These are phyloP conservation scores for Tanacetum coccineum DNA, from an alignment of 129 eudicot genomes.

Conservation along the genomic window DNA sequence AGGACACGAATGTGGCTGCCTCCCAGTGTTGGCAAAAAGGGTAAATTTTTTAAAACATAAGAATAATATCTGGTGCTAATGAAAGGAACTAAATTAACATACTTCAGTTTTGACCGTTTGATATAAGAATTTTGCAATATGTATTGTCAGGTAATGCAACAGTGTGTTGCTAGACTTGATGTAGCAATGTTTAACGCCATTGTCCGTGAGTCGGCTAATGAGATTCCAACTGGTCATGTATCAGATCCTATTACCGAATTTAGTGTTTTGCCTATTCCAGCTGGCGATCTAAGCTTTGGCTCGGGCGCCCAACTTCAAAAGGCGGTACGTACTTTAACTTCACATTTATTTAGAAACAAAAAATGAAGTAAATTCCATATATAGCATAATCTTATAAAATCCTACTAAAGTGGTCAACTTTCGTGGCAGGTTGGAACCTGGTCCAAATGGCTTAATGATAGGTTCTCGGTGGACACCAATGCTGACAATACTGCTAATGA, in stretches of 20 bases:
- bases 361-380: background rate
- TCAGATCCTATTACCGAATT: constrained; percentile 70
- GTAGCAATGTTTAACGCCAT: constrained; percentile 91
- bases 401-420: background rate
- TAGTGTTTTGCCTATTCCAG: constrained; percentile 77
- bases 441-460: constrained; percentile 71
- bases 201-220: constrained; percentile 60
- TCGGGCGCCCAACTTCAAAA: constrained; percentile 94
- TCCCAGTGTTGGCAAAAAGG: constrained; percentile 66
- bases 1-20: constrained; percentile 83
- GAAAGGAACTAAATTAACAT: constrained; percentile 2
- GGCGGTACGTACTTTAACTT: constrained; percentile 45
- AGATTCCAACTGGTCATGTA: constrained; percentile 63
- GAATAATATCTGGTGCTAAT: background rate
- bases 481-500: constrained; percentile 20
- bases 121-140: background rate
- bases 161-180: constrained; percentile 78
- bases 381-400: background rate
- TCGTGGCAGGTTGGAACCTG: constrained; percentile 73
- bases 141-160: constrained; percentile 70
- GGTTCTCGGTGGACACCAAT: constrained; percentile 35
- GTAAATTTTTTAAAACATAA: constrained; percentile 30
- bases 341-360: background rate
- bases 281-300: constrained; percentile 87
- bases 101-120: background rate